Evolutionary conservation across 805 yeast species (phyloP), one percentile per base, ranked within the genome.

Genomic region (Kregervanrija delftensis): DNA sequence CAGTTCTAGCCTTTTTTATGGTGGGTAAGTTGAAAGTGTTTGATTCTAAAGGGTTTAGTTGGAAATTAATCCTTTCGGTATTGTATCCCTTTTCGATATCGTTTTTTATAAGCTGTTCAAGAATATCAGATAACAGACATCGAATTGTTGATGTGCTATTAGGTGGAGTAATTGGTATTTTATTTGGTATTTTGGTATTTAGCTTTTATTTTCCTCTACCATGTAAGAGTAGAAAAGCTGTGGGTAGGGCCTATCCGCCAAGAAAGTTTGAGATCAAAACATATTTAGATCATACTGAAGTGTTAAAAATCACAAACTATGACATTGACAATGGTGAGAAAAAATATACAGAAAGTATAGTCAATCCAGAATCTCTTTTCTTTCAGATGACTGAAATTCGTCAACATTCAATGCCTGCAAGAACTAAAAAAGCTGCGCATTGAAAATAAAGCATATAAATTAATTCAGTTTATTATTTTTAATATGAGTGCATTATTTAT

Each of bases 41-140:
- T 49, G 71, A 66, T 45, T 57, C 58, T 8, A 54, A 70, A 36
- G 68, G 68, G 1, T 54, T 63, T 5, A 59, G 69, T 8, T 50
- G 60, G 41, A 68, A 68, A 41, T 49, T 64, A 0, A 31, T 70
- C 0, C 11, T 64, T 5, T 57, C 66, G 1, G 38, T 67, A 2
- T n/a, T 63, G 3, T 54, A 49, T 15, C 77, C 77, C 0, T 46
- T 66, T 4, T 46, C 58, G 11, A 33, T 65, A 3, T 68, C 76
- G 0, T 40, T 60, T 1, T 53, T 57, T 37, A 64, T 73, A 3
- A 52, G 73, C 0, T 59, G 66, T 16, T 65, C 77, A 3, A 55
- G 77, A 43, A 58, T 68, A n/a, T 68, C 77, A n/a, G 78, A 73
- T 48, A 68, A 72, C 50, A 55, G 76, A 33, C 77, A 73, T 51